Conservation (phyloP, 495 filamentous ascomycete species). For the Talaromyces adpressus region DNA sequence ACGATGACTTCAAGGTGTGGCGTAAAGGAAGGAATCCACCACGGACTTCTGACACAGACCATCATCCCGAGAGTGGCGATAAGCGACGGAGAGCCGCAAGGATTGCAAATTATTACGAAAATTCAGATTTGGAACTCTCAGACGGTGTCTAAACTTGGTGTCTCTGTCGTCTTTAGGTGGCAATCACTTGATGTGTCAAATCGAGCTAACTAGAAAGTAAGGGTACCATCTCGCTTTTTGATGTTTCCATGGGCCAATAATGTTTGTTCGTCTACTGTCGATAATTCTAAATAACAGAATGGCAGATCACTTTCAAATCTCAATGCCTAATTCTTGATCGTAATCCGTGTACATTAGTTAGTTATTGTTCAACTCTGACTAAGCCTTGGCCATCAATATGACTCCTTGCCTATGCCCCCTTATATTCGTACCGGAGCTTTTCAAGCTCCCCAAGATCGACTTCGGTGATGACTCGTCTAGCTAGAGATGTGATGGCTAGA, state of each 20-base stretch:
- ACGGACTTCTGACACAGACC: background rate
- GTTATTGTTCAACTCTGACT: background rate
- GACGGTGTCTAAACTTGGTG: background rate
- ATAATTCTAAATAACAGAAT: background rate
- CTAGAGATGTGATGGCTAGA: slow-evolving; percentile 27
- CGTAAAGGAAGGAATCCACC: background rate
- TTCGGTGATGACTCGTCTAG: slow-evolving; percentile 32
- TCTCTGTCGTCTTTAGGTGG: background rate
- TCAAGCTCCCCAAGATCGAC: slow-evolving; percentile 40
- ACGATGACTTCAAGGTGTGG: background rate
- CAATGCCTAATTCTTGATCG: background rate
- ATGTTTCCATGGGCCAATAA: background rate
- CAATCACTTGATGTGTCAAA: background rate
- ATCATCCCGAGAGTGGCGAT: background rate
- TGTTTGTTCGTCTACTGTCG: background rate
- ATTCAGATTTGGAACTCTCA: background rate
- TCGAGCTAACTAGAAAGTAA: background rate
- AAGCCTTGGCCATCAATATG: background rate
- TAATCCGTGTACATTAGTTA: background rate
- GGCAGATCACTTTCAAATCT: background rate
- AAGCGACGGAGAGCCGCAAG: background rate
- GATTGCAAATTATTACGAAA: slow-evolving; percentile 3
- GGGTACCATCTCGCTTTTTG: background rate
- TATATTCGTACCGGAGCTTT: slow-evolving; percentile 43
- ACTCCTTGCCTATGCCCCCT: slow-evolving; percentile 33